A percentile compares a stretch with the other conserved stretches of the same genome.
Conservation (phyloP, 352 stramenopile genomes). For the Saprolegnia diclina region DNA sequence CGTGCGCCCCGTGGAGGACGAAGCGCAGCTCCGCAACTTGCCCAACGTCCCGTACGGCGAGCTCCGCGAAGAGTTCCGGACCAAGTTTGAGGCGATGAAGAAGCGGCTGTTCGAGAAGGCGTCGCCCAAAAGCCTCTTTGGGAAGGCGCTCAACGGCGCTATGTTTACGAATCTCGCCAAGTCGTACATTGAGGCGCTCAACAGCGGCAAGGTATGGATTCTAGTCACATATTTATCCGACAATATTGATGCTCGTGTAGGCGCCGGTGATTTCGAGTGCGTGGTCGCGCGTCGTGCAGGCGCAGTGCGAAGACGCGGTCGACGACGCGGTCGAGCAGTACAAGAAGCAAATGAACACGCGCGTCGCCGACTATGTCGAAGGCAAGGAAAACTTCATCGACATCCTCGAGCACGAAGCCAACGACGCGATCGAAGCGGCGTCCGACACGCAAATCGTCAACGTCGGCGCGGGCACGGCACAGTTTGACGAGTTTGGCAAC, state of each 20-base stretch:
- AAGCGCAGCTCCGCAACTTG: slow-evolving; percentile 71
- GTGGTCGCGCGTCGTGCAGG: slow-evolving; percentile 84
- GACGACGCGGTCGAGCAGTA: slow-evolving; percentile 72
- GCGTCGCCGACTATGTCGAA: slow-evolving; percentile 33
- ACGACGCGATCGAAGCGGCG: slow-evolving; percentile 7
- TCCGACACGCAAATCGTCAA: slow-evolving; percentile 26
- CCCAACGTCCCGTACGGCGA: slow-evolving; percentile 63
- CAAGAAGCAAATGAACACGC: slow-evolving; percentile 52
- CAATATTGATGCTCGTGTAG: neutral
- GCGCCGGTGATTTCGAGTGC: slow-evolving; percentile 83
- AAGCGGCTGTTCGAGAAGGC: slow-evolving; percentile 69
- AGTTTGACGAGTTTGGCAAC: slow-evolving; percentile 73
- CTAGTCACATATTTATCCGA: too few relatives aligned
- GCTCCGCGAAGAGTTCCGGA: slow-evolving; percentile 74
- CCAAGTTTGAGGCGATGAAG: slow-evolving; percentile 61
- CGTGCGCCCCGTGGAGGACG: slow-evolving; percentile 81
- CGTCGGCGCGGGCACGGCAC: slow-evolving; percentile 12
- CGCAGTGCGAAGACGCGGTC: slow-evolving; percentile 75
- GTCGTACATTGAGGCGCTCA: slow-evolving; percentile 82
- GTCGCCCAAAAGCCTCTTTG: slow-evolving; percentile 80
- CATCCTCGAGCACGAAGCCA: neutral
- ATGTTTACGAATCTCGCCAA: slow-evolving; percentile 82
- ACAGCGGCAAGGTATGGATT: slow-evolving; percentile 56
- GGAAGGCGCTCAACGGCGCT: slow-evolving; percentile 75
- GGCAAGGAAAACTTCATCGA: slow-evolving; percentile 3